These are phyloP conservation scores for Aspergillus sergii DNA, from an alignment of 2,329 filamentous ascomycete species.

Conservation along the genomic window DNA sequence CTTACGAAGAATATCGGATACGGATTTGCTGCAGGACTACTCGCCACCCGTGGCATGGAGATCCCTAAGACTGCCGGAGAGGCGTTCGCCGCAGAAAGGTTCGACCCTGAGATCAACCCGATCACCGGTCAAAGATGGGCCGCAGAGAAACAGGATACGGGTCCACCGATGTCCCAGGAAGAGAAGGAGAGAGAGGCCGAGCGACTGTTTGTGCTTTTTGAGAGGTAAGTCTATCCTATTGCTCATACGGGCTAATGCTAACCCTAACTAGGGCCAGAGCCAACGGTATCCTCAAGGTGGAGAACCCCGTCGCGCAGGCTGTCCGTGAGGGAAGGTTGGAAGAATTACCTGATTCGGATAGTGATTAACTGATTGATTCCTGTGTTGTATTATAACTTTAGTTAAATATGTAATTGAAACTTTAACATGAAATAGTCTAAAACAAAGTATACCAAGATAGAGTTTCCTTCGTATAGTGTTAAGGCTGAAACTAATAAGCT, in stretches of 20 bases:
- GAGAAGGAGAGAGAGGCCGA: slow-evolving; percentile 94
- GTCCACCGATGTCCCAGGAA: slow-evolving; percentile 79
- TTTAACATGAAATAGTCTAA: background rate
- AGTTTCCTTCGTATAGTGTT: background rate
- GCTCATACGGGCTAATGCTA: slow-evolving; percentile 13
- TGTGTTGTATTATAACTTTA: background rate
- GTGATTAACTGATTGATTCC: slow-evolving; percentile 26
- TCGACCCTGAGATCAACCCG: slow-evolving; percentile 64
- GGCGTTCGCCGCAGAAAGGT: slow-evolving; percentile 46
- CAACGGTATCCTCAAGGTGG: slow-evolving; percentile 74
- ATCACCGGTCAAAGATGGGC: slow-evolving; percentile 83
- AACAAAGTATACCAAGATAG: background rate
- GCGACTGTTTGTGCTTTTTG: slow-evolving; percentile 84
- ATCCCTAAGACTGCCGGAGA: slow-evolving; percentile 69
- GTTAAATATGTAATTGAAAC: background rate
- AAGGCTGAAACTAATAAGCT: background rate
- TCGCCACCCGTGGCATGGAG: slow-evolving; percentile 80
- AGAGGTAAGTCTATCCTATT: slow-evolving; percentile 59
- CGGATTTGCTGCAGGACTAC: slow-evolving; percentile 86
- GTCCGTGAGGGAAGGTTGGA: slow-evolving; percentile 70
- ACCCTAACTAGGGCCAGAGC: slow-evolving; percentile 59
- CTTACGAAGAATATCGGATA: slow-evolving; percentile 94
- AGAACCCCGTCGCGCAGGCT: slow-evolving; percentile 76
- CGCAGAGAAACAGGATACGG: slow-evolving; percentile 61
- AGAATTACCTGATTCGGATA: slow-evolving; percentile 62